These are phyloP conservation scores for Triticum timopheevii DNA, from an alignment of 176 grass and related monocot genomes.

Conservation along the genomic window DNA sequence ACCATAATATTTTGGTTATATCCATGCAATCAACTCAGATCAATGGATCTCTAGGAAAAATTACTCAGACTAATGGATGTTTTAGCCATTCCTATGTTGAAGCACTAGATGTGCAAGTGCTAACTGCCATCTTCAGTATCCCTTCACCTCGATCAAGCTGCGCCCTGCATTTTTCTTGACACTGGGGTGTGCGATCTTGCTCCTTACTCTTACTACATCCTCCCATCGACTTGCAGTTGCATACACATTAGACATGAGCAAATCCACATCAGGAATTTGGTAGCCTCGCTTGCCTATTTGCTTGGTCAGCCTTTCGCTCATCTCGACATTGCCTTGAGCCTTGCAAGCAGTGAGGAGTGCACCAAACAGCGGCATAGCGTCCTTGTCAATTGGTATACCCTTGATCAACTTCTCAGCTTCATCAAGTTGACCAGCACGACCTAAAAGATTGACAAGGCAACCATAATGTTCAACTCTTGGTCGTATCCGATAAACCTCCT, in stretches of 20 bases:
- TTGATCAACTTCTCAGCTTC: conserved; percentile 59
- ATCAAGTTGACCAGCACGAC: conserved; percentile 55
- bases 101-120: background rate
- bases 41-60: background rate
- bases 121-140: background rate
- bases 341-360: conserved; percentile 60
- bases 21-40: background rate
- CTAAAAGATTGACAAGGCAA: conserved; percentile 63
- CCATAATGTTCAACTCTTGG: conserved; percentile 64
- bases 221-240: conserved; percentile 61
- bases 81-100: conserved; percentile 17
- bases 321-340: conserved; percentile 51
- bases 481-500: conserved; percentile 45
- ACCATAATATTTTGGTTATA: background rate
- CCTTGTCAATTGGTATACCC: conserved; percentile 34
- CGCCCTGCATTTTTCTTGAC: conserved; percentile 69
- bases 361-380: conserved; percentile 50
- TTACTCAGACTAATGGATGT: background rate
- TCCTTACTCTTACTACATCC: conserved; percentile 49
- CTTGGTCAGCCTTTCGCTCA: conserved; percentile 51
- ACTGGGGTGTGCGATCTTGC: conserved; percentile 47
- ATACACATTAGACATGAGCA: conserved; percentile 67
- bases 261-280: conserved; percentile 43
- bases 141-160: conserved; percentile 62
- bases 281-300: conserved; percentile 35